phyloP scores from a whole-genome alignment of 176 grass and related monocot species.

The Lolium perenne region DNA sequence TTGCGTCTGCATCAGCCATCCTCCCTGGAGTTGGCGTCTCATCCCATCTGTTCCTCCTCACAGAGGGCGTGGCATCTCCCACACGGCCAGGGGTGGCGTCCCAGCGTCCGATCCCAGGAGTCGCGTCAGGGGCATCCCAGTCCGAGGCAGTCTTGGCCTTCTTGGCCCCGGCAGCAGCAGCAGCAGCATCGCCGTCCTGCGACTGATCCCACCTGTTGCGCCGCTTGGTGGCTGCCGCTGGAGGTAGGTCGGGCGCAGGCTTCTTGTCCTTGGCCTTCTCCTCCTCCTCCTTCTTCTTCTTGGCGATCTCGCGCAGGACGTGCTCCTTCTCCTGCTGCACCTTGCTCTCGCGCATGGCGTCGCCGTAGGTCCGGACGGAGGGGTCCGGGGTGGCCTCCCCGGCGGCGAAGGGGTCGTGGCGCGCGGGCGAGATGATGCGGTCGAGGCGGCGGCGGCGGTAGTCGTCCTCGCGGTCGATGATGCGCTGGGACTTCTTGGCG shows the following conservation, averaged over 20 bases:
- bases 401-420: slow-evolving; percentile 82
- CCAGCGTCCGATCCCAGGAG: slow-evolving; percentile 86
- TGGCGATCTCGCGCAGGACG: slow-evolving; percentile 66
- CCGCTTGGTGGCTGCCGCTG: slow-evolving; percentile 48
- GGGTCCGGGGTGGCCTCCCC: slow-evolving; percentile 92
- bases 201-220: slow-evolving; percentile 98
- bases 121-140: slow-evolving; percentile 93
- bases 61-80: slow-evolving; percentile 70
- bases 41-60: slow-evolving; percentile 92
- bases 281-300: slow-evolving; percentile 90
- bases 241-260: slow-evolving; percentile 44
- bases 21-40: slow-evolving; percentile 91
- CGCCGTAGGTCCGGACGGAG: slow-evolving; percentile 72
- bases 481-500: slow-evolving; percentile 63
- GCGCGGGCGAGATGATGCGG: slow-evolving; percentile 83
- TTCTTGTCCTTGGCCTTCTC: slow-evolving; percentile 69
- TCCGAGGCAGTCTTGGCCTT: slow-evolving; percentile 74
- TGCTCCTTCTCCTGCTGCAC: slow-evolving; percentile 73
- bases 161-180: slow-evolving; percentile 37
- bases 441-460: slow-evolving; percentile 74
- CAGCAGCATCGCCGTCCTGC: slow-evolving; percentile 62
- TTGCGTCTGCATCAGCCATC: slow-evolving; percentile 86
- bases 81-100: slow-evolving; percentile 72
- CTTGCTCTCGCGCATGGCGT: slow-evolving; percentile 75
- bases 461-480: slow-evolving; percentile 96